Evolutionary conservation across 1,284 basidiomycete genomes (phyloP), one percentile per base, ranked within the genome.

Genomic region (Heterobasidion parviporum): DNA sequence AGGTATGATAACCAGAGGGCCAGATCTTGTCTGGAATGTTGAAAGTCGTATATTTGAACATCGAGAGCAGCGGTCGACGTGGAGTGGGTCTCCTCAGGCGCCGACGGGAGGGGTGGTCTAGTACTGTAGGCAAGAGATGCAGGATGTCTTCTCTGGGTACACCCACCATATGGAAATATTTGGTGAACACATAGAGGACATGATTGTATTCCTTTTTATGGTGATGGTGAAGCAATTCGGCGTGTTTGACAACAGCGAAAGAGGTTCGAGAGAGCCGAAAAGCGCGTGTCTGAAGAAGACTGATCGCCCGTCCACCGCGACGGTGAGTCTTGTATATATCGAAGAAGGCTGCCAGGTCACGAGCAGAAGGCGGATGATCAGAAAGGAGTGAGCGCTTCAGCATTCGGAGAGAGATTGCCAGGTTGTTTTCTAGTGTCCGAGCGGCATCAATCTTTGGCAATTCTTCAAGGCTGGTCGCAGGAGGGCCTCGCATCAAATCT

Each of bases 151-250:
- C 35, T 34, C 32, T 56, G 0, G 76, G 75, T 6, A 75, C 62
- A 10, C 71, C 72, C 35, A 70, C 62, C 9, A 59, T 52, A 48
- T 70, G 61, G 57, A 75, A 77, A 49, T 69, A 65, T 5, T 65
- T 63, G 32, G 57, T 56, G 57, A 72, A 76, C 0, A 63, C 54
- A 20, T 58, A 44, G 52, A 70, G 62, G 15, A 65, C 56, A 4
- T 57, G 60, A 8, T 47, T 48, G 33, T 51, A 54, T 49, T 71
- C 61, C 3, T 54, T 56, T 14, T 61, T 61, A 0, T 59, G 58
- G 49, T 62, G 63, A 56, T 71, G 65, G 56, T 69, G 62, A 2
- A 70, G 65, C 68, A 76, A 70, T 56, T 76, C 69, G 6, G 71
- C 66, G 43, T 74, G 64, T 0, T 57, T 43, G 10, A 59, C 60